phyloP scores from a whole-genome alignment of 176 grass and related monocot genomes.

The Chrysopogon serrulatus region DNA sequence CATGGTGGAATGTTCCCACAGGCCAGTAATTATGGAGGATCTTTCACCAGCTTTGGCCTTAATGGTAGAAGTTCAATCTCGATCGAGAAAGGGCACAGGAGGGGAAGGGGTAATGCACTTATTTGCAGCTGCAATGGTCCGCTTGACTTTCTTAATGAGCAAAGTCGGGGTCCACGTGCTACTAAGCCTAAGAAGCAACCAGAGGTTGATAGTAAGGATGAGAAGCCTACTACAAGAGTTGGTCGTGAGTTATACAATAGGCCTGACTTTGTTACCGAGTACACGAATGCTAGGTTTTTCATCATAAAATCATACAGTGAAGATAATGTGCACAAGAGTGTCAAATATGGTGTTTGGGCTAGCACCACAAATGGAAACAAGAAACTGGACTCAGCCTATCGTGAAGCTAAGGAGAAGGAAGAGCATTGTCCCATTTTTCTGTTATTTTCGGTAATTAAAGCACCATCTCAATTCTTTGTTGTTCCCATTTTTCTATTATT shows the following conservation, averaged over 20 bases:
- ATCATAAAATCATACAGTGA: conserved; percentile 99
- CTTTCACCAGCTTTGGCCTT: conserved; percentile 48
- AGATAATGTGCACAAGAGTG: conserved; percentile 98
- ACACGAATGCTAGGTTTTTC: conserved; percentile 81
- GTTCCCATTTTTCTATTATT: not conserved
- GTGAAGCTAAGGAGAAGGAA: conserved; percentile 63
- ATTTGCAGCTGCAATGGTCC: conserved; percentile 68
- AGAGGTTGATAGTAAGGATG: conserved; percentile 44
- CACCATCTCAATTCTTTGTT: not conserved
- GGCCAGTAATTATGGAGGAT: conserved; percentile 42
- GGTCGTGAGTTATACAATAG: conserved; percentile 56
- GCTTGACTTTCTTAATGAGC: conserved; percentile 85
- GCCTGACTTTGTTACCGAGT: conserved; percentile 69
- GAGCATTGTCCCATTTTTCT: conserved; percentile 69
- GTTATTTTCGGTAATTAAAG: conserved; percentile 80
- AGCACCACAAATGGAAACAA: conserved; percentile 96
- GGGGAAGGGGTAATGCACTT: conserved; percentile 65
- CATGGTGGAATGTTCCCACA: conserved; percentile 54
- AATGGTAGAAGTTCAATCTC: conserved; percentile 53
- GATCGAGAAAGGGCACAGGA: conserved; percentile 55
- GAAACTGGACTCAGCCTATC: conserved; percentile 78
- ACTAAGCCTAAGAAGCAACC: conserved; percentile 64
- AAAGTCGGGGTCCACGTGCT: conserved; percentile 86
- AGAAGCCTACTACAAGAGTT: conserved; percentile 43
- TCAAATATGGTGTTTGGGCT: conserved; percentile 98